phyloP scores from a whole-genome alignment of 2,329 filamentous ascomycete genomes.

The Parascedosporium putredinis region DNA sequence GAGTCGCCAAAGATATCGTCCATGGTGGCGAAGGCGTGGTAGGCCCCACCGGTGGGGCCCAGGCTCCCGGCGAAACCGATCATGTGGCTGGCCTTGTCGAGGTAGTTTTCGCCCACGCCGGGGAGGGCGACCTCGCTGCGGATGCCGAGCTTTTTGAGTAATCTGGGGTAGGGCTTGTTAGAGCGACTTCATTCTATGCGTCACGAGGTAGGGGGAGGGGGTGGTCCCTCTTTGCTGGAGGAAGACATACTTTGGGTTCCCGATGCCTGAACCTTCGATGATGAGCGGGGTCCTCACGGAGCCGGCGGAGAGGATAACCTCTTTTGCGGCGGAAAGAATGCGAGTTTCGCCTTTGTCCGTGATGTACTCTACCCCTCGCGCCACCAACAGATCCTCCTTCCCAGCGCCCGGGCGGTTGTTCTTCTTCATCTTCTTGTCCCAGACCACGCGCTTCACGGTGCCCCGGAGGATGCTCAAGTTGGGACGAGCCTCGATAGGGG shows the following conservation, averaged over 20 bases:
- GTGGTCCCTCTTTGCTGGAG: no score
- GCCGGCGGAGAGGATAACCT: conserved; percentile 15
- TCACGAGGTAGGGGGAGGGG: conserved; percentile 12
- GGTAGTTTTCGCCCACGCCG: conserved; percentile 33
- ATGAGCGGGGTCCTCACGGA: conserved; percentile 14
- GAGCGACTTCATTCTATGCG: conserved; percentile 19
- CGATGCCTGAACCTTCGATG: conserved; percentile 24
- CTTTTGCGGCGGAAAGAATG: conserved; percentile 27
- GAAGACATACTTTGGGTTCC: conserved; percentile 19
- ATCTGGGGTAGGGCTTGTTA: conserved; percentile 22
- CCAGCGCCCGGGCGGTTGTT: not conserved
- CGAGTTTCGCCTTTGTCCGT: conserved; percentile 23
- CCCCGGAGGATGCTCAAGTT: conserved; percentile 28
- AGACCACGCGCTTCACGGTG: conserved; percentile 12
- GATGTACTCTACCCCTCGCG: conserved; percentile 21
- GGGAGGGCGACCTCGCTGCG: conserved; percentile 28
- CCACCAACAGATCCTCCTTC: conserved; percentile 14
- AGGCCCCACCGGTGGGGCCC: conserved; percentile 13
- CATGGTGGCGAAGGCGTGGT: conserved; percentile 23
- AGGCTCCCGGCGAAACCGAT: conserved; percentile 17
- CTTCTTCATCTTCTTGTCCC: no score
- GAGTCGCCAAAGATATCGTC: conserved; percentile 23
- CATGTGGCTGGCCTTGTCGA: conserved; percentile 17
- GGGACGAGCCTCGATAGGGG: conserved; percentile 23
- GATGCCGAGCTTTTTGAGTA: conserved; percentile 30